Evolutionary conservation across 169 alveolate species (phyloP).

Genomic region (Cytauxzoon felis): DNA sequence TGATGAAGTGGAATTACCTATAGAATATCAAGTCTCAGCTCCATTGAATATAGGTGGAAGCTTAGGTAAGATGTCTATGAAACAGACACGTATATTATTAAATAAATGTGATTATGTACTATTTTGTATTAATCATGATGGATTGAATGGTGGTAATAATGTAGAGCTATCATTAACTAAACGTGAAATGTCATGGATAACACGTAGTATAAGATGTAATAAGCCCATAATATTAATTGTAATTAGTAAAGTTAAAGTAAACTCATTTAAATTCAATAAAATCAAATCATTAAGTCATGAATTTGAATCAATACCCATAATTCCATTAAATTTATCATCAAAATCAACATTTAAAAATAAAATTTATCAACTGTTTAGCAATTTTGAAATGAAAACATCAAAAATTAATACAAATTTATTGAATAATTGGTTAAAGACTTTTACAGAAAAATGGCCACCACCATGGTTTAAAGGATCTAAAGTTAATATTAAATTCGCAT

Average conservation of each 20-base stretch:
- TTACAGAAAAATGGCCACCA: conserved; percentile 70
- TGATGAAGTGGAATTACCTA: conserved; percentile 11
- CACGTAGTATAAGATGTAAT: conserved; percentile 18
- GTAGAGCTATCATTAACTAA: conserved; percentile 23
- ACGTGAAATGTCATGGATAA: conserved; percentile 42
- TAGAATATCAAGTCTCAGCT: conserved; percentile 32
- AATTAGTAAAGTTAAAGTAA: not conserved
- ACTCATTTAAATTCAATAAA: conserved; percentile 6
- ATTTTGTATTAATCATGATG: conserved; percentile 20
- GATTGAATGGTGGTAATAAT: conserved; percentile 1
- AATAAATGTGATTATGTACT: conserved; percentile 36
- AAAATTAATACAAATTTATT: conserved; percentile 26
- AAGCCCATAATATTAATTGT: conserved; percentile 36
- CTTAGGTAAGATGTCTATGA: conserved; percentile 29
- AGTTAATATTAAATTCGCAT: conserved; percentile 68
- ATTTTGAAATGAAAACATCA: not conserved
- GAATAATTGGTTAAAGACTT: conserved; percentile 52
- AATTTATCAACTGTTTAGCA: not conserved
- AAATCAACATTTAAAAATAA: not conserved
- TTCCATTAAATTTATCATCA: not conserved
- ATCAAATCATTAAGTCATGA: conserved; percentile 20
- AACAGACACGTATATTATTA: conserved; percentile 24
- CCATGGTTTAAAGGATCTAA: conserved; percentile 81
- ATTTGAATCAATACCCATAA: conserved; percentile 31
- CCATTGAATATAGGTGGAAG: conserved; percentile 58